Base-by-base conservation (phyloP, 179 eudicot genomes). In the Dionaea muscipula region DNA sequence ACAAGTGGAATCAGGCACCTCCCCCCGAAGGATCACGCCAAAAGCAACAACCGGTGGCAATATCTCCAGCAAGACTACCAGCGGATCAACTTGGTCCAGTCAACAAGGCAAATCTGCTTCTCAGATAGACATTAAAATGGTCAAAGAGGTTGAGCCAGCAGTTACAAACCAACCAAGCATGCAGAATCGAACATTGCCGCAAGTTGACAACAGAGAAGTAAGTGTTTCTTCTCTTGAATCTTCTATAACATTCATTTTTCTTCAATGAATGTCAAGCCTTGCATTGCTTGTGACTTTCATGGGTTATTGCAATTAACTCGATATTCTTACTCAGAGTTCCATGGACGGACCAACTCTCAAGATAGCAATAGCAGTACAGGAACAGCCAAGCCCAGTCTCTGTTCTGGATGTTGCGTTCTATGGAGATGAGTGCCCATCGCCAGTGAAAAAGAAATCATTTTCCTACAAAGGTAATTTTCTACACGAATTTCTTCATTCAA, bases 301-400 rank as follows among this genome's bases (percentile, higher is more conserved):
- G 2, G 19, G 10, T 53, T 37, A 15, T 20, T 19, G 57, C 47
- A 54, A 46, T 13, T 23, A 3, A 22, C 52, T 28, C 33, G 4
- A 31, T 14, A 61, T 43, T 43, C 11, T 3, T 19, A 15, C 6
- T 47, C 65, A 73, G 78, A 47, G 22, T 48, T 57, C 67, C 55
- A 44, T 47, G 19, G 64, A 59, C 1, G 57, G 47, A 47, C 57
- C 63, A 27, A 55, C 31, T 17, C 31, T 36, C 23, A 65, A 62
- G 17, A 59, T 67, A 25, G 18, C 39, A 37, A 57, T 26, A 36
- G 45, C 45, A 10, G 52, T 51, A 18, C 59, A 33, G 51, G 78
- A 74, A 64, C 78, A 74, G 47, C 74, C 78, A 51, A 74, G 78
- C 55, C 78, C 78, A 1, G 72, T 74, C 48, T 74, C 75, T 24